A percentile compares a stretch with the other conserved stretches of the same genome.
Evolutionary conservation across 345 rosid species (phyloP).

Genomic region (Citrus inodora): DNA sequence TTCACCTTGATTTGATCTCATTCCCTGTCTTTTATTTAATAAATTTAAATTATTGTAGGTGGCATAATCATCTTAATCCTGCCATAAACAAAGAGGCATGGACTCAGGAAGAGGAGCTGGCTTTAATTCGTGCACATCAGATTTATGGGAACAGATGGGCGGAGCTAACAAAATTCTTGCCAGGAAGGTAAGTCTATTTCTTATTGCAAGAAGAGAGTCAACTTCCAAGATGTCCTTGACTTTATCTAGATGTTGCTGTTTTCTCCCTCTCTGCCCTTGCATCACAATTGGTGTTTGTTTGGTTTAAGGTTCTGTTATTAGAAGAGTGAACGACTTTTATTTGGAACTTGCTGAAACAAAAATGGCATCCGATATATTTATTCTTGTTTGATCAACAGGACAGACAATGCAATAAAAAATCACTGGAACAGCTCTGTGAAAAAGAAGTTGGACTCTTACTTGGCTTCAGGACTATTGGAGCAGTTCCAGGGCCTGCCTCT

Average conservation of each 20-base stretch:
- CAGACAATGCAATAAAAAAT: constrained; percentile 97
- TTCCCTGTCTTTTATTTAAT: background rate
- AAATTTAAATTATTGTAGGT: constrained; percentile 44
- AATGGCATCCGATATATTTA: constrained; percentile 6
- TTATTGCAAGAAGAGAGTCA: constrained; percentile 9
- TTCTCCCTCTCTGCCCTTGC: background rate
- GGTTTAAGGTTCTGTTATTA: background rate
- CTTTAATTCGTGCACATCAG: constrained; percentile 96
- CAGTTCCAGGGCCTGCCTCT: constrained; percentile 67
- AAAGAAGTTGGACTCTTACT: constrained; percentile 91
- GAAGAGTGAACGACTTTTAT: background rate
- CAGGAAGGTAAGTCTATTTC: constrained; percentile 74
- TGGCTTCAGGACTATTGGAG: constrained; percentile 85
- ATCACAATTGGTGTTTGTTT: background rate
- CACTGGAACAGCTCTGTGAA: constrained; percentile 99
- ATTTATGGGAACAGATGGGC: constrained; percentile 98
- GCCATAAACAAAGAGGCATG: constrained; percentile 95
- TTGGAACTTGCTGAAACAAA: background rate
- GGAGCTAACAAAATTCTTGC: constrained; percentile 91
- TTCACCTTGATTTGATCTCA: background rate
- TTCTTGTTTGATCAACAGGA: constrained; percentile 57
- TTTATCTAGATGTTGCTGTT: background rate
- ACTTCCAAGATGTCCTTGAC: background rate
- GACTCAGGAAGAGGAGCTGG: constrained; percentile 98
- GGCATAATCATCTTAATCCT: constrained; percentile 99